Evolutionary conservation across 1,284 basidiomycete genomes (phyloP), one percentile per base, ranked within the genome.

Genomic region (Papiliotrema fonsecae): DNA sequence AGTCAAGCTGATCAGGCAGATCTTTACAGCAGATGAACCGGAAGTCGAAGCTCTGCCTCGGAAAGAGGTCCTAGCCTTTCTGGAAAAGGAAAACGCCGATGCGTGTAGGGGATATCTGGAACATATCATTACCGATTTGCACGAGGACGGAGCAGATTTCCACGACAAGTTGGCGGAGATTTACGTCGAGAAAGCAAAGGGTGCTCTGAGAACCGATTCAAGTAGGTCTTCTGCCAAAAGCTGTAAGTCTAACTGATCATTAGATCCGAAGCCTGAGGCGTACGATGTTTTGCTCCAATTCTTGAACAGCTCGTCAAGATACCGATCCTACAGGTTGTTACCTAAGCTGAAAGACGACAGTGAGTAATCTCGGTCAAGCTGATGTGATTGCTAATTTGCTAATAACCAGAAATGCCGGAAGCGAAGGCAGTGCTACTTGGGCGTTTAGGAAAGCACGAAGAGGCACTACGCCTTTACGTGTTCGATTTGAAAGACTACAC

Each of bases 401-500:
- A 14, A 30, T 41, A 46, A 16, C 56, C 66, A 86, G 88, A 88
- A 57, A 77, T 92, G 42, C 88, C 81, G 51, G 88, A 94, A 67
- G 89, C 88, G 1, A 83, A 91, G 32, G 94, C 96, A 0, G 82
- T 94, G 48, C 78, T 98, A 3, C 77, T 97, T 4, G 96, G 94
- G 3, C 81, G 87, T 19, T 78, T 97, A 52, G 90, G 88, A 0
- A 83, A 88, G 51, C 92, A 98, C 62, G 88, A 94, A 59, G 88
- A 86, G 52, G 94, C 94, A 0, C 80, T 99, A 22, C 86, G 89
- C 63, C 82, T 96, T 24, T 97, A 97, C 68, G 91, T 93, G 1
- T 86, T 94, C 64, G 82, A 83, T 38, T 77, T 97, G 25, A 78
- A 83, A 30, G 87, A 94, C 65, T 87, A 85, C 66, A 56, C 74